Evolutionary conservation across 1,284 basidiomycete species (phyloP).

Genomic region (Ganoderma leucocontextum): DNA sequence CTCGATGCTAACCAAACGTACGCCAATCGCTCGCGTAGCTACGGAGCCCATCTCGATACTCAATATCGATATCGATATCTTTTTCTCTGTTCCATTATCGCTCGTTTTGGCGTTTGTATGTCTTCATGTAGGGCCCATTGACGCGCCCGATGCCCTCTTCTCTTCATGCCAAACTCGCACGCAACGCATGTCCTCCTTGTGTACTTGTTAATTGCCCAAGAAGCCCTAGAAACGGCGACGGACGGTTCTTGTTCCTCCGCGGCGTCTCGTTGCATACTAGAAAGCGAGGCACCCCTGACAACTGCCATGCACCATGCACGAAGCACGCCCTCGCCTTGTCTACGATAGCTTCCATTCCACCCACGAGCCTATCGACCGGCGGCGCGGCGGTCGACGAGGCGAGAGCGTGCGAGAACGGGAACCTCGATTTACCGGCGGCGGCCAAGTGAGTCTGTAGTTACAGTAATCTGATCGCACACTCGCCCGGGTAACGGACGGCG

Average conservation of each 20-base stretch:
- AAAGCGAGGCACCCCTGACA: slow-evolving; percentile 1
- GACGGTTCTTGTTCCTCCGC: neutral
- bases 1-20: neutral
- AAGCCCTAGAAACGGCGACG: neutral
- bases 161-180: neutral
- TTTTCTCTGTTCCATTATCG: neutral
- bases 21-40: neutral
- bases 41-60: neutral
- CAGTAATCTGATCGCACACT: neutral
- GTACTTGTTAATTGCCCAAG: neutral
- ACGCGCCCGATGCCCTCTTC: neutral
- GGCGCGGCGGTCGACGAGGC: neutral
- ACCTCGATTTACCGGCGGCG: neutral
- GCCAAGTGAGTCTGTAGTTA: neutral
- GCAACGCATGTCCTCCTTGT: neutral
- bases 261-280: neutral
- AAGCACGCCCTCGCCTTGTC: slow-evolving; percentile 4
- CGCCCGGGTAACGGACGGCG: neutral
- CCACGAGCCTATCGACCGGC: slow-evolving; percentile 6
- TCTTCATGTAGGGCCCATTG: neutral
- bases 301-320: neutral
- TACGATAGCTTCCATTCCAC: neutral
- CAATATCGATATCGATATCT: neutral
- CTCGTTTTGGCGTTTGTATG: neutral
- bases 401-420: neutral